Evolutionary conservation across 192 early-diverging fungal genomes (phyloP).

Genomic region (Entomortierella chlamydospora): DNA sequence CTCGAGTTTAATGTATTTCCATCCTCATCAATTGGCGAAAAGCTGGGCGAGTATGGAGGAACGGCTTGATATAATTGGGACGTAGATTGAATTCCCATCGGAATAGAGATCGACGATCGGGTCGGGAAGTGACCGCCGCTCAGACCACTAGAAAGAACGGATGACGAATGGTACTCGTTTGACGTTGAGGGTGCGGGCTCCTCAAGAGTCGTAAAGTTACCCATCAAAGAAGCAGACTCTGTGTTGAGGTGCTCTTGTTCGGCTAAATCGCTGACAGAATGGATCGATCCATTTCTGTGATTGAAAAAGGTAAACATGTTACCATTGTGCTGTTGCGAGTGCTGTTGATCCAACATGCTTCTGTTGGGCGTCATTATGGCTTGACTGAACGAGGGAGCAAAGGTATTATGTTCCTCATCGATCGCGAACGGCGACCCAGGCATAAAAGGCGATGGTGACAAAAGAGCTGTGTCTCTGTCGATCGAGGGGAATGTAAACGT

Average conservation of each 20-base stretch:
- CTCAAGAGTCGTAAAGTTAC: constrained; percentile 35
- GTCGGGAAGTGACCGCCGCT: background rate
- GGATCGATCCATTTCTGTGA: constrained; percentile 4
- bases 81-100: constrained; percentile 3
- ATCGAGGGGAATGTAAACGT: constrained; percentile 1
- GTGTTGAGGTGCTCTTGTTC: constrained; percentile 17
- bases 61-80: background rate
- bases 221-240: constrained; percentile 26
- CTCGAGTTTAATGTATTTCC: constrained; percentile 1
- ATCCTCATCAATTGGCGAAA: background rate
- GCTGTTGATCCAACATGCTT: constrained; percentile 1
- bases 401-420: constrained; percentile 25
- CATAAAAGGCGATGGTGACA: constrained; percentile 38
- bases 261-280: background rate
- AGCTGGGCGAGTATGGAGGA: constrained; percentile 1
- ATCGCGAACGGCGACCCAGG: constrained; percentile 47
- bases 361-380: background rate
- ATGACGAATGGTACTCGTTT: background rate
- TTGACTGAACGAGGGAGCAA: constrained; percentile 28
- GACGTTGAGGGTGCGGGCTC: constrained; percentile 24
- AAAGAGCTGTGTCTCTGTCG: constrained; percentile 1
- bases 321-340: background rate
- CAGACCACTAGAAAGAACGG: background rate
- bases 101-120: constrained; percentile 24
- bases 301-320: background rate